A percentile compares a stretch with the other conserved stretches of the same genome.
phyloP scores from a whole-genome alignment of 305 asterid genomes.

The Ilex paraguariensis region DNA sequence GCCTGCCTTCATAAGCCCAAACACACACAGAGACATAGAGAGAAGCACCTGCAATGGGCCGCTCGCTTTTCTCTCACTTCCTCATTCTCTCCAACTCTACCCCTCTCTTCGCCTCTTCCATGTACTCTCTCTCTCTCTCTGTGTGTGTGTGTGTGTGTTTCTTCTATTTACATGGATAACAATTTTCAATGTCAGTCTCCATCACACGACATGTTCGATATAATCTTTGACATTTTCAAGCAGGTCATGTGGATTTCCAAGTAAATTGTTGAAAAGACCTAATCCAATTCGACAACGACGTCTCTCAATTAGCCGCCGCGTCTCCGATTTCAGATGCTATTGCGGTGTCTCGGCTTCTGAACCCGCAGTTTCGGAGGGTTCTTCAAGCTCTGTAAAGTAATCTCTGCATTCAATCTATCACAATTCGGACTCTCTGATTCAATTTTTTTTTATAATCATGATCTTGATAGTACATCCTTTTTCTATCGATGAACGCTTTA shows the following conservation, averaged over 20 bases:
- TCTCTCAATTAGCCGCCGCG: background rate
- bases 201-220: background rate
- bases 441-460: too few species aligned
- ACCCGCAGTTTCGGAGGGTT: constrained; percentile 45
- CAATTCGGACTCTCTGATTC: background rate
- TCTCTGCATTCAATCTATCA: background rate
- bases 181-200: background rate
- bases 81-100: constrained; percentile 35
- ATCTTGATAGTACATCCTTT: background rate
- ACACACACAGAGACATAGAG: background rate
- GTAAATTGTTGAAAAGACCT: constrained; percentile 31
- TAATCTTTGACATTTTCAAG: background rate
- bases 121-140: background rate
- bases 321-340: constrained; percentile 35
- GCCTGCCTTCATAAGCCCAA: too few species aligned
- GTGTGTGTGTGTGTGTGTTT: too few species aligned
- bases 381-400: constrained; percentile 52
- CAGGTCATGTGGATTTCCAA: constrained; percentile 39
- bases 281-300: constrained; percentile 23
- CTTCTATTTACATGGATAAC: background rate
- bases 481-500: background rate
- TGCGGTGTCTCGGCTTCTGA: constrained; percentile 40
- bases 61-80: constrained; percentile 58
- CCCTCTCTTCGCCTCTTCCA: background rate
- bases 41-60: constrained; percentile 38